These are phyloP conservation scores for Lachancea sp. DNA, from an alignment of 805 yeast species.

Conservation along the genomic window DNA sequence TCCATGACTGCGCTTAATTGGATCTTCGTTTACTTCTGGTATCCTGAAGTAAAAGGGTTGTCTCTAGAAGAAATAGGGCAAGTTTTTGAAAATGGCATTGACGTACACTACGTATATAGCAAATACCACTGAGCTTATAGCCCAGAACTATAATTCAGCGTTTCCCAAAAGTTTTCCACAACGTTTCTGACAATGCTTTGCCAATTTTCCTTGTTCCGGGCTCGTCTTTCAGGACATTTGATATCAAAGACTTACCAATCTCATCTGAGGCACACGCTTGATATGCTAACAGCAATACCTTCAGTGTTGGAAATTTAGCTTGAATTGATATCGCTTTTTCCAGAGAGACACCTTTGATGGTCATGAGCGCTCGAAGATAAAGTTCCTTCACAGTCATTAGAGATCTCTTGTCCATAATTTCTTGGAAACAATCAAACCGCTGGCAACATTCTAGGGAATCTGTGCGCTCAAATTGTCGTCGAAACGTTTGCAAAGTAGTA, in stretches of 20 bases:
- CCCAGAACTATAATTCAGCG: neutral
- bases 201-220: constrained; percentile 32
- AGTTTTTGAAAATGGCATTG: constrained; percentile 38
- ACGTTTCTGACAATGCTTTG: constrained; percentile 28
- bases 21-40: constrained; percentile 36
- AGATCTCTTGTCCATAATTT: constrained; percentile 61
- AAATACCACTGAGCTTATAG: constrained; percentile 21
- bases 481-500: constrained; percentile 37
- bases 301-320: constrained; percentile 63
- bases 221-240: constrained; percentile 24
- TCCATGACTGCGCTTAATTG: constrained; percentile 32
- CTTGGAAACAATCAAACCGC: constrained; percentile 51
- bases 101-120: constrained; percentile 32
- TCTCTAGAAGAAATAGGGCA: constrained; percentile 39
- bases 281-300: constrained; percentile 36
- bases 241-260: constrained; percentile 27
- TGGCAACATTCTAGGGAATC: constrained; percentile 38
- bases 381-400: constrained; percentile 69
- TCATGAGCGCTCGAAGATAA: constrained; percentile 69
- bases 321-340: constrained; percentile 84
- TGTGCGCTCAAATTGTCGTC: constrained; percentile 38
- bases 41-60: constrained; percentile 42
- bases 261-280: constrained; percentile 20
- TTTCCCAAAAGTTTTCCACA: constrained; percentile 12
- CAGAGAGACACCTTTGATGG: constrained; percentile 70